Evolutionary conservation across 2,329 filamentous ascomycete genomes (phyloP).

Genomic region (Chalaropsis thielavioides): DNA sequence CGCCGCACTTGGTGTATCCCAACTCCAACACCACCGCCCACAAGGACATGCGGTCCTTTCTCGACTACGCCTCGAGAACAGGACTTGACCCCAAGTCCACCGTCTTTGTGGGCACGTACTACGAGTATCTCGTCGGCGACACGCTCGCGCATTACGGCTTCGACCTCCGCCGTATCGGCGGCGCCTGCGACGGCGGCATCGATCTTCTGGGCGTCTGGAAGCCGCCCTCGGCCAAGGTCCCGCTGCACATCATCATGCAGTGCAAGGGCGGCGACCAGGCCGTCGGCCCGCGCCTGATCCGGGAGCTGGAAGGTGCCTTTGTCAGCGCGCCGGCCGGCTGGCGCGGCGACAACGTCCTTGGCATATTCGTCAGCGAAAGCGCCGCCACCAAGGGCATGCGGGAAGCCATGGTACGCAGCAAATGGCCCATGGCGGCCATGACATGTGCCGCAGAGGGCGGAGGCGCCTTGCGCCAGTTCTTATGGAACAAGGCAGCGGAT

Average conservation of each 20-base stretch:
- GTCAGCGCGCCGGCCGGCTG: conserved; percentile 58
- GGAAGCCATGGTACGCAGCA: conserved; percentile 52
- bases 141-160: conserved; percentile 49
- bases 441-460: conserved; percentile 37
- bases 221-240: conserved; percentile 30
- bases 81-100: conserved; percentile 41
- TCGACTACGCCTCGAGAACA: conserved; percentile 44
- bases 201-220: conserved; percentile 61
- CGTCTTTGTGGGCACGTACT: conserved; percentile 57
- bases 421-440: conserved; percentile 58
- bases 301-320: conserved; percentile 72
- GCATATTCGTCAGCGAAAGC: conserved; percentile 52
- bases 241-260: conserved; percentile 42
- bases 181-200: conserved; percentile 53
- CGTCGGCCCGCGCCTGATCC: conserved; percentile 44
- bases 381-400: conserved; percentile 66
- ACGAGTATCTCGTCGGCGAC: conserved; percentile 54
- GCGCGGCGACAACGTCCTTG: conserved; percentile 51
- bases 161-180: conserved; percentile 48
- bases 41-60: conserved; percentile 48
- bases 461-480: conserved; percentile 49
- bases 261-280: conserved; percentile 50
- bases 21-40: conserved; percentile 28
- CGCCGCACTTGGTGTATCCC: conserved; percentile 11
- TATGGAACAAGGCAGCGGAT: conserved; percentile 56